Conservation (phyloP, 371 early-diverging fungal species). For the Mucor irregularis region DNA sequence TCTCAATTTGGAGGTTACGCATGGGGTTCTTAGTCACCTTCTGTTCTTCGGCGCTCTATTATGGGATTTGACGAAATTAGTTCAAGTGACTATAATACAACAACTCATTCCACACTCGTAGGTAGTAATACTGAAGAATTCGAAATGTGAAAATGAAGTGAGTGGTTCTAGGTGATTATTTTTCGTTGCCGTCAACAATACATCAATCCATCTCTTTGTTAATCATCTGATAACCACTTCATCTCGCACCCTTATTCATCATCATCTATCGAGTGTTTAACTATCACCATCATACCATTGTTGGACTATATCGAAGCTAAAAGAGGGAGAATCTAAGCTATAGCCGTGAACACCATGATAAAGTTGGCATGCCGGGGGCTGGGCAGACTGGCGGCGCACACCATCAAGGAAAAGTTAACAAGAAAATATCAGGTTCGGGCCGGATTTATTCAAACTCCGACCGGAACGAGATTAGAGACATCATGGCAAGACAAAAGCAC, state of each 20-base stretch:
- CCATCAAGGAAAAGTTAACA: background rate
- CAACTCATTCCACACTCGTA: background rate
- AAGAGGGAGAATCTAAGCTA: constrained; percentile 24
- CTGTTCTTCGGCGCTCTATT: constrained; percentile 68
- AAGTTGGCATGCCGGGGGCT: constrained; percentile 13
- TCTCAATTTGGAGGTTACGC: constrained; percentile 97
- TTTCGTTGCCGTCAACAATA: too few species aligned
- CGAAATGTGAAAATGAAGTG: too few species aligned
- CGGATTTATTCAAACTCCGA: background rate
- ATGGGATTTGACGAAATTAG: too few species aligned
- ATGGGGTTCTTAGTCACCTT: constrained; percentile 83
- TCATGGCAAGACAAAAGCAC: background rate
- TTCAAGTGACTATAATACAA: too few species aligned
- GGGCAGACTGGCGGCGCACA: too few species aligned
- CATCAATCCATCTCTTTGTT: constrained; percentile 11
- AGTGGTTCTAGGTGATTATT: too few species aligned
- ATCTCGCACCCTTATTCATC: background rate
- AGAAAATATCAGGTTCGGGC: background rate
- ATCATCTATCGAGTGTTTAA: background rate
- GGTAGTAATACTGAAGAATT: background rate
- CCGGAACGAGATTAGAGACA: background rate
- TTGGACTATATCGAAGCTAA: constrained; percentile 35
- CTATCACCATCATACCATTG: constrained; percentile 24
- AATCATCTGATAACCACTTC: background rate
- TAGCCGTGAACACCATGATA: constrained; percentile 6